Evolutionary conservation across 2,329 filamentous ascomycete species (phyloP).

Genomic region (Periconia sp.): DNA sequence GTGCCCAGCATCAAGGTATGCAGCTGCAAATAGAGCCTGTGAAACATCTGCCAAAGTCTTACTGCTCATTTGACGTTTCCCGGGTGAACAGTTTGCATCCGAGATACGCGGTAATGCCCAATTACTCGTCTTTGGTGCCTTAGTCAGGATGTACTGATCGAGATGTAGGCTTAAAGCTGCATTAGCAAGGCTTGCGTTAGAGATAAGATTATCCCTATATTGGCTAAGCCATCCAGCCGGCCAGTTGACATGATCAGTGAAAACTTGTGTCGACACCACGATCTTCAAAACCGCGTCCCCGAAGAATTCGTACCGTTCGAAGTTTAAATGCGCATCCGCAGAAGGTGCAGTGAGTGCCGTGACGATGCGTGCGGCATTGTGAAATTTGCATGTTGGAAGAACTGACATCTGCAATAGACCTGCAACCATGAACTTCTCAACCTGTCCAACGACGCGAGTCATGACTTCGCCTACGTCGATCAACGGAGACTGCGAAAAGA

Average conservation of each 20-base stretch:
- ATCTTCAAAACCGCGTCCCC: conserved; percentile 2
- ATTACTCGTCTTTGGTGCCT: background rate
- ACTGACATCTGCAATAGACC: background rate
- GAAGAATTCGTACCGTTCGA: conserved; percentile 1
- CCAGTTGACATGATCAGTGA: background rate
- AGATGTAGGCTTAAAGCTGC: conserved; percentile 1
- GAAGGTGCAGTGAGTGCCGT: conserved; percentile 1
- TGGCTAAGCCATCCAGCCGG: conserved; percentile 2
- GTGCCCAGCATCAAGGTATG: conserved; percentile 1
- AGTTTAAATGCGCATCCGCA: background rate
- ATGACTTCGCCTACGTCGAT: background rate
- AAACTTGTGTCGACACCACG: background rate
- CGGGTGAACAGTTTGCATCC: background rate
- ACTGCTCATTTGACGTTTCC: background rate
- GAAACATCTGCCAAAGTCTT: conserved; percentile 2
- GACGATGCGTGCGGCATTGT: background rate
- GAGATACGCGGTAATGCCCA: conserved; percentile 1
- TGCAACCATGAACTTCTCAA: conserved; percentile 1
- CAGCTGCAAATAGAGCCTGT: background rate
- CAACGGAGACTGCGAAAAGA: background rate
- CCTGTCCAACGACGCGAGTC: background rate
- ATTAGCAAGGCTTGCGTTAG: conserved; percentile 1
- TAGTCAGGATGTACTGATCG: conserved; percentile 1
- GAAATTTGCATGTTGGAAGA: conserved; percentile 1
- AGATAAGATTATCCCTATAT: background rate